Evolutionary conservation across 768 basidiomycete genomes (phyloP), one percentile per base, ranked within the genome.

Genomic region (Sutorius australiensis): DNA sequence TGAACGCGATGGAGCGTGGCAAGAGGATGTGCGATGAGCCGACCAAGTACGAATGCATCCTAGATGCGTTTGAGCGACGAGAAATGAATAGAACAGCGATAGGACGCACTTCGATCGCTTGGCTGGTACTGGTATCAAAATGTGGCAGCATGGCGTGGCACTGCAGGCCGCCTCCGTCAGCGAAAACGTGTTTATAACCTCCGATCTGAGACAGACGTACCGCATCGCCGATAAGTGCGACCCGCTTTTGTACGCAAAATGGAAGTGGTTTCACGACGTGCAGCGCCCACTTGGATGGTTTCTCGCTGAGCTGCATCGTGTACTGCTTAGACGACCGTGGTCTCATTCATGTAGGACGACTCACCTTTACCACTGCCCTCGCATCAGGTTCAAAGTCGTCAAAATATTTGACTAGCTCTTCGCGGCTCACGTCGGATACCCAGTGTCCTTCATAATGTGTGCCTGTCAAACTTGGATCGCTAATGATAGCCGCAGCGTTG

Each of bases 221-320:
- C 14, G 81, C 74, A 58, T 83, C 82, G 7, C 80, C 81, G 3
- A 77, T 62, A 9, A 84, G 67, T 6, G 73, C 74, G 0, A 81
- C 74, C 6, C 70, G 65, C 10, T 72, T 71, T 16, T 60, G 64
- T 3, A 73, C 71, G 43, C 69, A 79, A 5, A 68, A 69, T 0
- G 73, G 69, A 9, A 82, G 63, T 9, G 71, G 69, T 13, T 69
- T 70, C 28, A 82, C 60, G 30, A 67, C 66, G 46, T 77, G 74
- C 31, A 82, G 58, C 3, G 74, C 73, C 77, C 79, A 81, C 59
- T 64, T 73, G 34, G 67, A 71, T 1, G 73, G 68, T 6, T 63
- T 61, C 11, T 71, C 64, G 24, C 73, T 66, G 40, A 68, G 68
- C 75, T 78, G 7, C 11, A 16, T 36, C 13, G 8, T n/a, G 14